A percentile compares a stretch with the other conserved stretches of the same genome.
These are phyloP conservation scores for Ottelia alismoides DNA, from an alignment of 106 monocot genomes.

Conservation along the genomic window DNA sequence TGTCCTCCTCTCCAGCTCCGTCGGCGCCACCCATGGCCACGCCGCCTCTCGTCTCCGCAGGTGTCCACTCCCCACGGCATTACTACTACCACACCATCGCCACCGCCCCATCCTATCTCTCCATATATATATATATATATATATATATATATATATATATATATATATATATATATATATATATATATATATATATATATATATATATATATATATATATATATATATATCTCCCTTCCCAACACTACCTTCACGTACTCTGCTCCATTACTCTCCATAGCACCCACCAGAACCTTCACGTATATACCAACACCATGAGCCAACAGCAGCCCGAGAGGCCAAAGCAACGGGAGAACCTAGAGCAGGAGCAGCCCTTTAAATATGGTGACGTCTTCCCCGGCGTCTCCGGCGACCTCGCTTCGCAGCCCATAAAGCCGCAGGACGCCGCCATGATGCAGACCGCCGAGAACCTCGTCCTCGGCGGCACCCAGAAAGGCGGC, in stretches of 20 bases:
- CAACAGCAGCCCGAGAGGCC: neutral
- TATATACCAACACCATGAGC: neutral
- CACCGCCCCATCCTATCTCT: too few species aligned
- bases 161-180: neutral
- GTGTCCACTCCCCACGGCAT: too few species aligned
- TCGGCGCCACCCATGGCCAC: too few species aligned
- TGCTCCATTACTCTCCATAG: neutral
- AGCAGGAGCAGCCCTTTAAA: slow-evolving; percentile 10
- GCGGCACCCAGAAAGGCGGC: slow-evolving; percentile 16
- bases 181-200: neutral
- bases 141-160: neutral
- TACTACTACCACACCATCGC: too few species aligned
- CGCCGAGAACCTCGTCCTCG: slow-evolving; percentile 18
- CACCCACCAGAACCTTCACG: neutral
- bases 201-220: neutral
- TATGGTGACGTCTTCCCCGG: slow-evolving; percentile 27
- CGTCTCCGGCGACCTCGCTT: slow-evolving; percentile 11
- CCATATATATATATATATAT: neutral
- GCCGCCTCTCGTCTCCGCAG: too few species aligned
- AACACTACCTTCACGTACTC: neutral
- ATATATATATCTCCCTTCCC: neutral
- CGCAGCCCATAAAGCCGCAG: slow-evolving; percentile 10
- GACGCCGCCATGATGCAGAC: slow-evolving; percentile 45
- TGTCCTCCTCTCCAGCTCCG: too few species aligned
- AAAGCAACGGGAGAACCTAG: neutral